Base-by-base conservation (phyloP, 495 filamentous ascomycete genomes). In the Delitschia confertaspora region DNA sequence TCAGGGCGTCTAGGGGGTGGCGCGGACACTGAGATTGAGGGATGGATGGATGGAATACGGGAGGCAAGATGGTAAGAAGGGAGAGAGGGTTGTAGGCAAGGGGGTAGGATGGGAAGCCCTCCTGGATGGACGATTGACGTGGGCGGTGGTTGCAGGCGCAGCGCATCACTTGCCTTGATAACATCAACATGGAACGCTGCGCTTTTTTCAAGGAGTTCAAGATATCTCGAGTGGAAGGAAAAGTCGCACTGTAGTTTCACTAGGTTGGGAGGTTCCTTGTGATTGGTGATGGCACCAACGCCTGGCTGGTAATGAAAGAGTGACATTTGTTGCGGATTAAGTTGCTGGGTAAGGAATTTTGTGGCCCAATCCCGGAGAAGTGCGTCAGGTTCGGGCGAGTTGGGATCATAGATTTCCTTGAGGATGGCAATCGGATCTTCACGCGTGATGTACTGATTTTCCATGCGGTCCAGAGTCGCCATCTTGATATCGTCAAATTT, bases 191-290 rank as follows among this genome's bases (percentile, higher is more conserved):
- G 29, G 6, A 47, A 18, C 21, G 49, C 49, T 6, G 17, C 23
- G 24, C 41, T 35, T 25, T 27, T 21, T 5, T 33, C 33, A 10
- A 47, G 10, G 6, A 53, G 23, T 6, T 47, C 24, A 3, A 21
- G 13, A 18, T 47, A 47, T 10, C 37, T 2, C 18, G 16, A 30
- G 6, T 23, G 18, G 24, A 42, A 42, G 2, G 21, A n/a, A 13
- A 25, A 7, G 4, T 53, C 88, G 89, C 60, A 85, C 84, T 11
- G 69, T 88, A 10, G 19, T 17, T 48, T 44, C 4, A 31, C 26
- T 3, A 53, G 27, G 37, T 53, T 53, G 3, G 44, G 33, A 3
- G 44, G 25, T 22, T 49, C 50, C 1, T 10, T 9, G 17, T 2
- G 2, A 3, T 16, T 14, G 3, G 3, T 10, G 3, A 7, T 20